Evolutionary conservation across 768 basidiomycete genomes (phyloP).

Genomic region (Tricholoma furcatifolium): DNA sequence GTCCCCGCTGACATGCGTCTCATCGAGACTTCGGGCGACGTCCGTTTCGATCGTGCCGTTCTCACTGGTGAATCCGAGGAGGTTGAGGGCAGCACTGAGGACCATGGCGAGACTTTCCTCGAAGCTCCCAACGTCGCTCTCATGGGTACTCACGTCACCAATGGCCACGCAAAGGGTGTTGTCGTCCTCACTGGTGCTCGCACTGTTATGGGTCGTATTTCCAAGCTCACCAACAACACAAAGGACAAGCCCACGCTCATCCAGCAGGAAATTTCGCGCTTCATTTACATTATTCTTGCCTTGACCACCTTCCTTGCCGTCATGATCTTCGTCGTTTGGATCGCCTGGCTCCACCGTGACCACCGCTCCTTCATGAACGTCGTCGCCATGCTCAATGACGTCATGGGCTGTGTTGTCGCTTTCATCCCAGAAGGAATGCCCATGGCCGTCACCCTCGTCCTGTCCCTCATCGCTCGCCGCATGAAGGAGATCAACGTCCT

Average conservation of each 20-base stretch:
- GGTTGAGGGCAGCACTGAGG: constrained; percentile 43
- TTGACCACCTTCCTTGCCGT: constrained; percentile 38
- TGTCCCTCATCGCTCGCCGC: constrained; percentile 24
- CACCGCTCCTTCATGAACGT: constrained; percentile 48
- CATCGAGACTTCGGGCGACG: constrained; percentile 48
- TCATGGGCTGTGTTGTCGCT: constrained; percentile 45
- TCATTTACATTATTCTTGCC: constrained; percentile 50
- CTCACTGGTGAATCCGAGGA: constrained; percentile 52
- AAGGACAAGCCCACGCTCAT: constrained; percentile 47
- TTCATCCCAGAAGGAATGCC: constrained; percentile 51
- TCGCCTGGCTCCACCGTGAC: constrained; percentile 40
- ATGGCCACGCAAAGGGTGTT: constrained; percentile 39
- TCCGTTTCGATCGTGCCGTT: constrained; percentile 52
- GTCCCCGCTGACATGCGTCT: constrained; percentile 47
- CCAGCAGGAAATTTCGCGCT: constrained; percentile 48
- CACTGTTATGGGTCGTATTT: constrained; percentile 52
- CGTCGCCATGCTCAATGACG: constrained; percentile 49
- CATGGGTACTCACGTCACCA: constrained; percentile 40
- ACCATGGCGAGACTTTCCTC: constrained; percentile 48
- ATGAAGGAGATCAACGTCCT: constrained; percentile 16
- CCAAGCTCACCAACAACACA: constrained; percentile 47
- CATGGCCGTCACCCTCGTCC: constrained; percentile 52
- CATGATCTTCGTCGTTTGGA: constrained; percentile 41
- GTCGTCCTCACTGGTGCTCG: constrained; percentile 44
- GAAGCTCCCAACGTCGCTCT: constrained; percentile 49